Evolutionary conservation across 2,329 filamentous ascomycete genomes (phyloP).

Genomic region (Xylariaceae sp.): DNA sequence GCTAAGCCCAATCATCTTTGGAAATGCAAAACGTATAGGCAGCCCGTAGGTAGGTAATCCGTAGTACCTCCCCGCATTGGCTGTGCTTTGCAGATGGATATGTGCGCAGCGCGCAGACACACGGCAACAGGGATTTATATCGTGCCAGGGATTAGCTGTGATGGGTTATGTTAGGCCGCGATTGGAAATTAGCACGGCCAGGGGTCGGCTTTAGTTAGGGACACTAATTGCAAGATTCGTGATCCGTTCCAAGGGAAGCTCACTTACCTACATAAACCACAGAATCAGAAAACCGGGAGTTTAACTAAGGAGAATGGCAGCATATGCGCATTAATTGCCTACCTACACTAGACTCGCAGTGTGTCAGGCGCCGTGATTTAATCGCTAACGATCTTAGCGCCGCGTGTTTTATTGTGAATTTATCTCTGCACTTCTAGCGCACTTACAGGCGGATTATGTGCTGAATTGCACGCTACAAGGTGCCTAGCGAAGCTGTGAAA

Average conservation of each 20-base stretch:
- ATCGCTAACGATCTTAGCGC: no score
- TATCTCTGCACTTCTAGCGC: no score
- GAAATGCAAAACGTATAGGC: no score
- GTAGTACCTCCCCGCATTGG: constrained; percentile 2
- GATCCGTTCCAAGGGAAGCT: background rate
- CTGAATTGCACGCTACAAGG: background rate
- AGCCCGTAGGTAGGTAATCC: background rate
- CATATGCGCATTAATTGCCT: no score
- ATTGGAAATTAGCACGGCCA: constrained; percentile 18
- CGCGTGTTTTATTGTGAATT: no score
- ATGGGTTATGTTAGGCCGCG: constrained; percentile 12
- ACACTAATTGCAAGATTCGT: background rate
- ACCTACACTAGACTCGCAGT: no score
- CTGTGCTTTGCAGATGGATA: constrained; percentile 3
- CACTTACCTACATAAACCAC: background rate
- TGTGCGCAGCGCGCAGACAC: constrained; percentile 5
- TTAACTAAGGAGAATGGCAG: no score
- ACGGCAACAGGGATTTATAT: constrained; percentile 9
- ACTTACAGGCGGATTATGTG: no score
- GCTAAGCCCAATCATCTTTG: no score
- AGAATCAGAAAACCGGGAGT: background rate
- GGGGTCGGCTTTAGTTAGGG: constrained; percentile 4
- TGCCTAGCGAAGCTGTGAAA: background rate
- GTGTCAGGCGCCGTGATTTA: no score
- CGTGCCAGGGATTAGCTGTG: constrained; percentile 12